These are phyloP conservation scores for Talinum fruticosum DNA, from an alignment of 148 eudicot genomes.

Conservation along the genomic window DNA sequence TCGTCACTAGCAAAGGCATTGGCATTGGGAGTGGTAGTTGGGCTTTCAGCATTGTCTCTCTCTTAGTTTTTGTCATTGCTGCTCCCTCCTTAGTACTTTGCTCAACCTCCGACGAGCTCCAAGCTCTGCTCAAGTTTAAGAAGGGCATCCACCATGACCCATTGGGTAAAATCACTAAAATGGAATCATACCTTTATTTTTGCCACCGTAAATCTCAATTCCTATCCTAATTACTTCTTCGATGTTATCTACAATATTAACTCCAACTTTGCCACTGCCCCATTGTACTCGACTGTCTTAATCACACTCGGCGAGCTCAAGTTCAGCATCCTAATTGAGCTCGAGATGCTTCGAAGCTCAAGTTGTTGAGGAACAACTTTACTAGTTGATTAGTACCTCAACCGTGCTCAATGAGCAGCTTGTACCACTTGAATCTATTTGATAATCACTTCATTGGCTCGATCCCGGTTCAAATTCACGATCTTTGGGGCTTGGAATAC, in stretches of 20 bases:
- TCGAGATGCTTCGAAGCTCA: conserved; percentile 49
- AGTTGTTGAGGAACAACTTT: conserved; percentile 50
- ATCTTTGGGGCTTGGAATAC: conserved; percentile 53
- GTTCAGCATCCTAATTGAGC: conserved; percentile 43
- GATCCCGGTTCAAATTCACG: conserved; percentile 56
- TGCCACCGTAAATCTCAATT: conserved; percentile 31
- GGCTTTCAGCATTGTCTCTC: background rate
- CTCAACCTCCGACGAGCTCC: background rate
- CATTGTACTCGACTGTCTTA: conserved; percentile 48
- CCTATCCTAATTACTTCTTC: conserved; percentile 48
- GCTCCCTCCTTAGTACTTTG: background rate
- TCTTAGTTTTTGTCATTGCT: background rate
- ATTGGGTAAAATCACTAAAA: conserved; percentile 17
- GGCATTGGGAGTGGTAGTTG: background rate
- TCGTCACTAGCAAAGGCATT: background rate
- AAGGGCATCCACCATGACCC: conserved; percentile 81
- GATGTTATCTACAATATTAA: conserved; percentile 50
- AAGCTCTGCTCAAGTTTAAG: conserved; percentile 54
- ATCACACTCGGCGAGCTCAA: conserved; percentile 64
- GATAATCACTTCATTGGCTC: conserved; percentile 68
- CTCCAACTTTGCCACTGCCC: conserved; percentile 35
- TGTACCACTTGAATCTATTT: conserved; percentile 69
- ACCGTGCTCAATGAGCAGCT: conserved; percentile 45
- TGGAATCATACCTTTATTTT: conserved; percentile 39
- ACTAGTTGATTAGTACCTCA: conserved; percentile 65